Evolutionary conservation across 371 early-diverging fungal genomes (phyloP).

Genomic region (Mucor plumbeus): DNA sequence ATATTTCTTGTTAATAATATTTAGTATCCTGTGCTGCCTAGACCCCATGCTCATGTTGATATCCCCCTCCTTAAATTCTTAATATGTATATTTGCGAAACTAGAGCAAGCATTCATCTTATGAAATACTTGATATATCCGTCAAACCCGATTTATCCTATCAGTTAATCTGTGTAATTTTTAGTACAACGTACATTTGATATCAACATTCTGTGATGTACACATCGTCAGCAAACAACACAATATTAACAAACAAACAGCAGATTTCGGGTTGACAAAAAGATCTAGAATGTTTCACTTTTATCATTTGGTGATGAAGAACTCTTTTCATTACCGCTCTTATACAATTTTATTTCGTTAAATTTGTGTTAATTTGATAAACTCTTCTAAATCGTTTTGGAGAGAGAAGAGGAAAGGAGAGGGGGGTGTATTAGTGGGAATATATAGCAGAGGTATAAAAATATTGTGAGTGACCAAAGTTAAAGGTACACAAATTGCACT

Average conservation of each 20-base stretch:
- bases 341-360: background rate
- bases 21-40: background rate
- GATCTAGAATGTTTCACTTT: background rate
- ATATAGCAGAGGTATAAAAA: background rate
- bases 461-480: background rate
- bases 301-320: background rate
- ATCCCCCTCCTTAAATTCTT: background rate
- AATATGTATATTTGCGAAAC: conserved; percentile 3
- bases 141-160: conserved; percentile 2
- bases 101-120: background rate
- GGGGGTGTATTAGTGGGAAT: background rate
- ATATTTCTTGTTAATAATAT: too few species aligned
- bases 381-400: background rate
- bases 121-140: background rate
- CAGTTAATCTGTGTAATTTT: background rate
- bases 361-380: background rate
- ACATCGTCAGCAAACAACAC: background rate
- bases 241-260: background rate
- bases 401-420: background rate
- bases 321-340: background rate
- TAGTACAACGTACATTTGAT: background rate
- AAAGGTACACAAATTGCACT: background rate
- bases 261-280: background rate
- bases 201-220: background rate
- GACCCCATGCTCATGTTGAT: background rate